These are phyloP conservation scores for Monoraphidium neglectum DNA, from an alignment of 139 green algal species.

Conservation along the genomic window DNA sequence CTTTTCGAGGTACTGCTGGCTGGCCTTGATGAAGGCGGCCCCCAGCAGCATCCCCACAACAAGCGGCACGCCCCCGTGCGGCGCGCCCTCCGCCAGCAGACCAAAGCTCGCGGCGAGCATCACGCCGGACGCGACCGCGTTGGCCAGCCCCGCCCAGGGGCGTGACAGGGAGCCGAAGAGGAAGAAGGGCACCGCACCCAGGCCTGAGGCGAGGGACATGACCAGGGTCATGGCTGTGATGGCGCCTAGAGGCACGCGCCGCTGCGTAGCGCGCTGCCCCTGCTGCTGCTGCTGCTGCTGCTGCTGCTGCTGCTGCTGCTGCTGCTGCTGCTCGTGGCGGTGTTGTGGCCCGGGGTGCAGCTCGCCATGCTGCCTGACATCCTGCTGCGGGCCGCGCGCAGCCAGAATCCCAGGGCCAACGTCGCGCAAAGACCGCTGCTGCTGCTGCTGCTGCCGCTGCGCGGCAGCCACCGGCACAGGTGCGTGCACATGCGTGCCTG, in stretches of 20 bases:
- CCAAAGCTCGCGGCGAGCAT: slow-evolving; percentile 98
- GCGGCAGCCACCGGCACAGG: too few relatives aligned
- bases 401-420: too few relatives aligned
- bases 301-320: too few relatives aligned
- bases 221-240: slow-evolving; percentile 58
- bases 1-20: slow-evolving; percentile 56
- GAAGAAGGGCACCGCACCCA: slow-evolving; percentile 83
- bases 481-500: too few relatives aligned
- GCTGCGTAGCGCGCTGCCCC: too few relatives aligned
- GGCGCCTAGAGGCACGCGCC: slow-evolving; percentile 21
- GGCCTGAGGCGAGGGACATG: slow-evolving; percentile 62
- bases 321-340: too few relatives aligned
- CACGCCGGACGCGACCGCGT: slow-evolving; percentile 93
- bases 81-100: slow-evolving; percentile 88
- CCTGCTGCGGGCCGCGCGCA: too few relatives aligned
- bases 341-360: too few relatives aligned
- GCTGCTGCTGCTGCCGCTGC: too few relatives aligned
- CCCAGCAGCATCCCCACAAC: slow-evolving; percentile 77
- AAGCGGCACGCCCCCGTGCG: slow-evolving; percentile 65
- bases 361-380: too few relatives aligned
- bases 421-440: too few relatives aligned
- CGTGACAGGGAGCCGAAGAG: slow-evolving; percentile 60
- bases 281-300: too few relatives aligned
- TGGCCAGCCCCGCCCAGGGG: slow-evolving; percentile 74
- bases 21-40: slow-evolving; percentile 74